Conservation (phyloP, 2,329 filamentous ascomycete species). For the Byssoonygena ceratinophila region DNA sequence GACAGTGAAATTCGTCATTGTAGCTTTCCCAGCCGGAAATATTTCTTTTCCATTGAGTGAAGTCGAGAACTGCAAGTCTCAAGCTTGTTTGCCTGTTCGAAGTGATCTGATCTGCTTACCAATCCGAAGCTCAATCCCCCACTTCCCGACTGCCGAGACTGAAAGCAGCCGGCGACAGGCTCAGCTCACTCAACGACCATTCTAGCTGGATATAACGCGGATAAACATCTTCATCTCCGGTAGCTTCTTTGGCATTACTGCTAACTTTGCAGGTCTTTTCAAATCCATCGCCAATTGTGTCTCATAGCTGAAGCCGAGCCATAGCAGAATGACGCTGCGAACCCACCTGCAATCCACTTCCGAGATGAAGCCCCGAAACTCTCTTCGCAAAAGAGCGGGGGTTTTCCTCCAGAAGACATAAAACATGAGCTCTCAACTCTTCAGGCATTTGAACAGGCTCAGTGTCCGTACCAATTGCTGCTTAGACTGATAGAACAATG, state of each 20-base stretch:
- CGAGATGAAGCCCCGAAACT: background rate
- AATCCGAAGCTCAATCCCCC: background rate
- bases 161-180: background rate
- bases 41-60: background rate
- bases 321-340: background rate
- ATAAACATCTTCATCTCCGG: background rate
- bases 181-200: no score
- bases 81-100: no score
- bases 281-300: background rate
- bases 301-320: background rate
- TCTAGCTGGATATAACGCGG: background rate
- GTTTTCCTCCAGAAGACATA: background rate
- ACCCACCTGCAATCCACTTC: background rate
- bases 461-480: no score
- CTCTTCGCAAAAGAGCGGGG: background rate
- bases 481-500: conserved; percentile 11
- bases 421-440: background rate
- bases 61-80: background rate
- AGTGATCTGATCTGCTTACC: background rate
- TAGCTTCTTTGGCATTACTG: background rate
- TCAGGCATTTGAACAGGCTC: background rate
- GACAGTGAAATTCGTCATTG: conserved; percentile 66
- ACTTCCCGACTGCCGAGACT: background rate
- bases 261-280: background rate
- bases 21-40: background rate